Base-by-base conservation (phyloP, 2,329 filamentous ascomycete genomes). In the Cercospora sojina region DNA sequence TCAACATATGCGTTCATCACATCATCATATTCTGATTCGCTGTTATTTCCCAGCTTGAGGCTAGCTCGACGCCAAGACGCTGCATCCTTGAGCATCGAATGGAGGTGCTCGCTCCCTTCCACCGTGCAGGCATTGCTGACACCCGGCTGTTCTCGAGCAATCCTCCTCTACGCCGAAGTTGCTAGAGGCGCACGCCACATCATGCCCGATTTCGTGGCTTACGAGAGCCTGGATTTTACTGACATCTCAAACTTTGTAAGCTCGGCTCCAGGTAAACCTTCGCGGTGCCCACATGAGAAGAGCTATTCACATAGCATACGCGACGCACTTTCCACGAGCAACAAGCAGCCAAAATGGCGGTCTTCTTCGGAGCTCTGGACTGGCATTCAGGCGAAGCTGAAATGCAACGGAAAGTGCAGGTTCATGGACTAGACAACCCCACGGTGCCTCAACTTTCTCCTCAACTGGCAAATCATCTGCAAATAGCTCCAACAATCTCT, bases 401-500 rank as follows among this genome's bases (percentile, higher is more conserved):
- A 38, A 62, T 62, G 23, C 59, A 62, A 20, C 23, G 29, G 3
- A 62, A 62, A 8, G 32, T 62, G 29, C 59, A 62, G 29, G 59
- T 62, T 25, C 59, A 38, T 18, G 59, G 43, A 18, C 43, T 62
- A 5, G 59, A 62, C 59, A 62, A 62, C 13, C 59, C 59, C 10
- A 62, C 59, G 0, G 78, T 84, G 0, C 81, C 84, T 0, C 87
- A 87, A 62, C 83, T 95, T 1, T 87, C 87, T 0, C 81, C 83
- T 5, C 82, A 86, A 16, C 88, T 89, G 23, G 86, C 83, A 1
- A 80, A 83, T 68, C 84, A 91, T 68, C 82, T 93, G 3, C 82
- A 84, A 59, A 79, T 80, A 16, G 88, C 87, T 0, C 88, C 91
- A 0, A 81, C 95, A 7, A 81, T 95, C 13, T 91, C 91, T 0